phyloP scores from a whole-genome alignment of 805 yeast genomes.

The Ascoidea tarda region DNA sequence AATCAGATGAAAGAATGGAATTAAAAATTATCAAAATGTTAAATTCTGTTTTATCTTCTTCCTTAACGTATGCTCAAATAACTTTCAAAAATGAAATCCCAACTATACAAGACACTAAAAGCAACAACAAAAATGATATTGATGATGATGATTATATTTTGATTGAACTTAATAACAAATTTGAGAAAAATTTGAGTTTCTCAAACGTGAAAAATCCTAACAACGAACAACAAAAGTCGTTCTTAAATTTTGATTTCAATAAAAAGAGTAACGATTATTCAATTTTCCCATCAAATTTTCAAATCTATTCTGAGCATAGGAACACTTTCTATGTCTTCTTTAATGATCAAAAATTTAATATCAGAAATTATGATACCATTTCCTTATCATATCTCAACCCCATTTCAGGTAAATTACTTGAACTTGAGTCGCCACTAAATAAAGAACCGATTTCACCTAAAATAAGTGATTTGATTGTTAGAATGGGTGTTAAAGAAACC shows the following conservation, averaged over 20 bases:
- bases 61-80: background rate
- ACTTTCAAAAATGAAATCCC: background rate
- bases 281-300: background rate
- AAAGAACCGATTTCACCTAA: no score
- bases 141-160: background rate
- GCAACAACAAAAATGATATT: background rate
- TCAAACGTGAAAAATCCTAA: no score
- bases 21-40: background rate
- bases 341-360: background rate
- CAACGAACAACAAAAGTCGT: no score
- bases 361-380: no score
- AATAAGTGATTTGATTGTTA: background rate
- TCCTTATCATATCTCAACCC: background rate
- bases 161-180: background rate
- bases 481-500: background rate
- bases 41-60: background rate
- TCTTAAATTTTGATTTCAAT: no score
- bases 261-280: no score
- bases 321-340: background rate
- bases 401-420: background rate
- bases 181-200: no score
- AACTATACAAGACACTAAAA: background rate
- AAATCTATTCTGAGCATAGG: background rate
- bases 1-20: background rate
- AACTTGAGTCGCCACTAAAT: background rate